A percentile compares a stretch with the other conserved stretches of the same genome.
These are phyloP conservation scores for Dacryopinax spathularia DNA, from an alignment of 768 basidiomycete species.

Conservation along the genomic window DNA sequence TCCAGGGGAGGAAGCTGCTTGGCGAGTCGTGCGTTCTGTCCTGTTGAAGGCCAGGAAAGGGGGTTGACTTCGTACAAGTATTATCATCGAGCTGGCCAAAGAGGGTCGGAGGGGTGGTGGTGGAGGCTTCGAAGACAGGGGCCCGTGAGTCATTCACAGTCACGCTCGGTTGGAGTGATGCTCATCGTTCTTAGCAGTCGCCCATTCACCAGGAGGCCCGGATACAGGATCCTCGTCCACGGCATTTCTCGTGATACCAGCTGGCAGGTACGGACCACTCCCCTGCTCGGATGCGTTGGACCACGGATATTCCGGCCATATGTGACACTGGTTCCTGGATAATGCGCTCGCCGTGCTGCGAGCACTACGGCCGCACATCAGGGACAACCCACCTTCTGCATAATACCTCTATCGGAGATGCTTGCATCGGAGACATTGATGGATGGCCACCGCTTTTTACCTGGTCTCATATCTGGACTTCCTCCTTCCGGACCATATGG, in stretches of 20 bases:
- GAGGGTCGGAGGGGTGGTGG: constrained; percentile 68
- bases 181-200: background rate
- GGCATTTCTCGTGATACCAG: constrained; percentile 89
- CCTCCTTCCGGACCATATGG: background rate
- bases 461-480: background rate
- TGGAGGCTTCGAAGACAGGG: constrained; percentile 47
- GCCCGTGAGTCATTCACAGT: constrained; percentile 27
- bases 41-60: background rate
- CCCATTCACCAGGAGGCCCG: constrained; percentile 42
- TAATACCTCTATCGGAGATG: background rate
- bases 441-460: background rate
- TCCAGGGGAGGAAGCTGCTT: constrained; percentile 82
- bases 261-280: constrained; percentile 80
- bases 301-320: background rate
- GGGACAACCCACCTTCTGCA: constrained; percentile 3
- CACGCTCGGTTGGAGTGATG: constrained; percentile 9
- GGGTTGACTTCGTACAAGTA: constrained; percentile 33
- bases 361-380: background rate
- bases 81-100: constrained; percentile 93
- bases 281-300: constrained; percentile 9
- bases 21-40: constrained; percentile 49
- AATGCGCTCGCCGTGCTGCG: background rate
- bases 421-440: background rate
- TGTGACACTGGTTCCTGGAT: background rate
- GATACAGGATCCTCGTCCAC: constrained; percentile 69